Evolutionary conservation across 2,329 filamentous ascomycete species (phyloP).

Genomic region (Scedosporium minutisporum): DNA sequence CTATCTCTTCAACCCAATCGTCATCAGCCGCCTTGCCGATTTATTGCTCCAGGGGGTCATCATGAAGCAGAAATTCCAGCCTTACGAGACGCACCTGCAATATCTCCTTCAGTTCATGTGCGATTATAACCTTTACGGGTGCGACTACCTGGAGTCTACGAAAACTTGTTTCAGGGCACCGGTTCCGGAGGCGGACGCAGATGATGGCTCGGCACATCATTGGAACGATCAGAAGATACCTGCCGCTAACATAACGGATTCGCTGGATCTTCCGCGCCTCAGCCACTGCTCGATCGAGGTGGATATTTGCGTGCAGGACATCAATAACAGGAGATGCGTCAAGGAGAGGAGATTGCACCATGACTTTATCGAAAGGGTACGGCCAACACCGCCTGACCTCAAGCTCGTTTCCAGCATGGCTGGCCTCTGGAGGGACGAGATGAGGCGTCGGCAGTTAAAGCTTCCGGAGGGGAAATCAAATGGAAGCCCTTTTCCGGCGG

Average conservation of each 20-base stretch:
- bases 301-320: slow-evolving; percentile 81
- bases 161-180: slow-evolving; percentile 66
- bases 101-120: slow-evolving; percentile 96
- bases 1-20: slow-evolving; percentile 78
- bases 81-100: slow-evolving; percentile 88
- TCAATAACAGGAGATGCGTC: slow-evolving; percentile 70
- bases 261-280: slow-evolving; percentile 57
- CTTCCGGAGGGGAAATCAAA: slow-evolving; percentile 55
- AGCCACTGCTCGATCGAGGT: slow-evolving; percentile 87
- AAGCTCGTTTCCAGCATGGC: slow-evolving; percentile 93
- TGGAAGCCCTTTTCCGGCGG: slow-evolving; percentile 69
- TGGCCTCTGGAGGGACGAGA: slow-evolving; percentile 85
- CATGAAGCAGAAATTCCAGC: slow-evolving; percentile 74
- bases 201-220: slow-evolving; percentile 50
- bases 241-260: slow-evolving; percentile 37
- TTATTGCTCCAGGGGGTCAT: slow-evolving; percentile 81
- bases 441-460: slow-evolving; percentile 61
- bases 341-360: slow-evolving; percentile 74
- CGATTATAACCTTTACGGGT: slow-evolving; percentile 96
- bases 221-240: slow-evolving; percentile 75
- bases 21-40: slow-evolving; percentile 82
- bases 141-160: slow-evolving; percentile 68
- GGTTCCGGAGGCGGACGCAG: slow-evolving; percentile 58
- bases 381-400: slow-evolving; percentile 54
- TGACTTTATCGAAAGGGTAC: slow-evolving; percentile 66